phyloP scores from a whole-genome alignment of 2,329 filamentous ascomycete genomes.

The Calonectria montana region DNA sequence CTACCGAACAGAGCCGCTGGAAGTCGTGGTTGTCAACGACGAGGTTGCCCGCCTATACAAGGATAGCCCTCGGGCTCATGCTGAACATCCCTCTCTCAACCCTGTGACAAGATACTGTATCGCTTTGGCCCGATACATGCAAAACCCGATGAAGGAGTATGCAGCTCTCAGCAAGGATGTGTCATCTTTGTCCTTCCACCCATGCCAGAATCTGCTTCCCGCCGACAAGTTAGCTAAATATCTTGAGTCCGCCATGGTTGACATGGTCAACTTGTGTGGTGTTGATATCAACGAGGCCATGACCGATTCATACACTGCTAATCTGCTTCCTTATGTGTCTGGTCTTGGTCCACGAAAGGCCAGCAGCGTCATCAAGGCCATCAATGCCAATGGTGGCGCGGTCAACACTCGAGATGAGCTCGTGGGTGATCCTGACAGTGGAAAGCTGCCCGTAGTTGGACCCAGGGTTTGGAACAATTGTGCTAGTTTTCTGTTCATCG shows the following conservation, averaged over 20 bases:
- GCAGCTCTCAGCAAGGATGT: constrained; percentile 91
- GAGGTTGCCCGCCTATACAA: constrained; percentile 98
- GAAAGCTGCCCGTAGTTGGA: constrained; percentile 82
- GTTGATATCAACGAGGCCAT: constrained; percentile 96
- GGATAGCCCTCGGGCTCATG: constrained; percentile 81
- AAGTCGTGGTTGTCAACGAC: constrained; percentile 93
- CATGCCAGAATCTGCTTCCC: constrained; percentile 88
- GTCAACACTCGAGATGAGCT: constrained; percentile 88
- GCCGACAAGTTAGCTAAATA: constrained; percentile 88
- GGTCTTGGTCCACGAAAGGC: constrained; percentile 94
- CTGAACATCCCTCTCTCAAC: constrained; percentile 84
- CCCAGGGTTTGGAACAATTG: constrained; percentile 96
- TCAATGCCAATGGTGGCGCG: constrained; percentile 89
- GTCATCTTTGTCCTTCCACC: constrained; percentile 86
- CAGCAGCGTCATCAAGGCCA: constrained; percentile 77
- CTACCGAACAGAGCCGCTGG: constrained; percentile 81
- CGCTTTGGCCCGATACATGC: constrained; percentile 88
- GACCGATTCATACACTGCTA: constrained; percentile 82
- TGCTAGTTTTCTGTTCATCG: constrained; percentile 92
- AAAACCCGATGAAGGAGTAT: constrained; percentile 97
- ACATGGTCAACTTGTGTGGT: constrained; percentile 97
- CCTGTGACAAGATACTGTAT: constrained; percentile 90
- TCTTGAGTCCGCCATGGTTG: constrained; percentile 96
- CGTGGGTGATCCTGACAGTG: constrained; percentile 85
- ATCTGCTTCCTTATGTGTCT: constrained; percentile 89